Conservation (phyloP, 2,329 filamentous ascomycete species). For the Dothidotthia symphoricarpi region DNA sequence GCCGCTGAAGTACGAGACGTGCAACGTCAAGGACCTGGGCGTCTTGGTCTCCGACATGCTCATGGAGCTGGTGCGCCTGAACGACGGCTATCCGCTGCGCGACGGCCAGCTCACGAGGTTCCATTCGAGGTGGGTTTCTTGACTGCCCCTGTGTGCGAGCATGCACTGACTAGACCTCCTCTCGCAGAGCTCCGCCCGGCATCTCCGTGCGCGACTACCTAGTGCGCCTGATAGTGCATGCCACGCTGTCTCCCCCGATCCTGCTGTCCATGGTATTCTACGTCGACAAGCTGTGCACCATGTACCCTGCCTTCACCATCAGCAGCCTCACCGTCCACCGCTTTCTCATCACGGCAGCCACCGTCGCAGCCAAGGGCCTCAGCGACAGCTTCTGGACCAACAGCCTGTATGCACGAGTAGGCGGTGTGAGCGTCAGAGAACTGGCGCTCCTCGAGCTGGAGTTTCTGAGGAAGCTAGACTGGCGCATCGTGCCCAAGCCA, state of each 20-base stretch:
- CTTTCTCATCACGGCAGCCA: conserved; percentile 92
- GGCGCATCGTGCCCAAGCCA: conserved; percentile 94
- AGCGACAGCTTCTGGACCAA: conserved; percentile 99
- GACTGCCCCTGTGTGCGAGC: background rate
- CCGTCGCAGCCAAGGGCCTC: conserved; percentile 91
- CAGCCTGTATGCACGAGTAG: conserved; percentile 89
- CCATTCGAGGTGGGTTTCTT: conserved; percentile 71
- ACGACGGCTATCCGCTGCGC: conserved; percentile 81
- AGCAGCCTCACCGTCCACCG: conserved; percentile 95
- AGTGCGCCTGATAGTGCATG: conserved; percentile 87
- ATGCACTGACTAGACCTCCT: conserved; percentile 11
- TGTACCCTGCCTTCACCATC: conserved; percentile 94
- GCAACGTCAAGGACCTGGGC: conserved; percentile 81
- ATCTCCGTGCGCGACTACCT: conserved; percentile 96
- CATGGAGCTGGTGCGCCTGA: conserved; percentile 88
- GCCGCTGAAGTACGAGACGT: conserved; percentile 76
- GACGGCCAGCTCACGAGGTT: conserved; percentile 89
- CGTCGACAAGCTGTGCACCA: conserved; percentile 87
- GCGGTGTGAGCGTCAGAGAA: conserved; percentile 86
- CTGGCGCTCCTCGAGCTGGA: conserved; percentile 89
- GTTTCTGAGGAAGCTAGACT: conserved; percentile 87
- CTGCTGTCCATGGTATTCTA: conserved; percentile 99
- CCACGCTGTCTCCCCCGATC: conserved; percentile 87
- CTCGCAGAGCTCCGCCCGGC: conserved; percentile 67
- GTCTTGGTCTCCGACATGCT: conserved; percentile 93